Evolutionary conservation across 495 filamentous ascomycete species (phyloP), one percentile per base, ranked within the genome.

Genomic region (Penicillium psychrofluorescens): DNA sequence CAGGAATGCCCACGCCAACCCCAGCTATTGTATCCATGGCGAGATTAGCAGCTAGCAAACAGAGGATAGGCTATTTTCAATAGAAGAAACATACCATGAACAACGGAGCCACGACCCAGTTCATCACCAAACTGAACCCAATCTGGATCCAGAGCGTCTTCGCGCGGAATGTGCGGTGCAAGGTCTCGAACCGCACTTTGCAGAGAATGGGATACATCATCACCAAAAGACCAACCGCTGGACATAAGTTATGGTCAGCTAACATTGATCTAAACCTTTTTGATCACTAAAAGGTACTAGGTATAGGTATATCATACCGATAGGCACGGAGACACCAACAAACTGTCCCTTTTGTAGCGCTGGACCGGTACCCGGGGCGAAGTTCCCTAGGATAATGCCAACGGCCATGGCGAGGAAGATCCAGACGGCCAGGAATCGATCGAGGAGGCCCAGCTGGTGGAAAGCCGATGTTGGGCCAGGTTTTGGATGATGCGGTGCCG

Each of bases 151-250:
- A 92, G 15, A 88, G 58, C 9, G 67, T 64, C 6, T 71, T 69
- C 5, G 70, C 58, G 4, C 60, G 57, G 46, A 90, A 75, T 13
- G 85, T 50, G 7, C 71, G 66, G 57, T 87, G 84, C 31, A 92
- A 59, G 0, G 71, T 70, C 55, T 90, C 86, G 62, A 76, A 88
- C 34, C 75, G 76, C 10, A 90, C 80, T 61, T 90, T 90, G 75
- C 86, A 87, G n/a, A 89, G 69, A 47, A 88, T 88, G 0, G 86
- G 86, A 49, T 88, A 89, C 86, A 90, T 90, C 84, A 89, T 90
- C 34, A 87, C 73, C 5, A 90, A 74, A 14, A 90, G 64, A 6
- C 86, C 86, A 46, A 86, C 62, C 4, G 84, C 83, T 83, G 11
- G 8, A n/a, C 31, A 33, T 16, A 16, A 4, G 1, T 16, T 16